phyloP scores from a whole-genome alignment of 306 rosid species.

The Coriaria nepalensis region DNA sequence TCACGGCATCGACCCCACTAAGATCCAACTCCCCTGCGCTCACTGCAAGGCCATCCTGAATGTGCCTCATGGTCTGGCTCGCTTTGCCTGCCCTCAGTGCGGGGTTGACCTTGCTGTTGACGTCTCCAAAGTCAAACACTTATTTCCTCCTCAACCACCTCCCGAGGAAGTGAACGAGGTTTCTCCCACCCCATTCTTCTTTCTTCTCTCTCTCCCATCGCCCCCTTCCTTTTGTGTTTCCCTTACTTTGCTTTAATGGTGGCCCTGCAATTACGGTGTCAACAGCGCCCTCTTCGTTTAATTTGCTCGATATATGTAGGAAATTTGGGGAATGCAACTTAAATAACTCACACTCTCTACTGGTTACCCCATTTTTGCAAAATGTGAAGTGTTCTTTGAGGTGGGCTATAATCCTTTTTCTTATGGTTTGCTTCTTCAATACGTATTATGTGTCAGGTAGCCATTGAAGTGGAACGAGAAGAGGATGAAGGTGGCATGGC shows the following conservation, averaged over 20 bases:
- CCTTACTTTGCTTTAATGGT: neutral
- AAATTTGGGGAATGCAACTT: no score
- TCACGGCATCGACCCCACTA: slow-evolving; percentile 88
- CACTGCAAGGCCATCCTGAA: slow-evolving; percentile 83
- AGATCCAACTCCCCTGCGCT: slow-evolving; percentile 96
- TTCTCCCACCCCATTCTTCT: no score
- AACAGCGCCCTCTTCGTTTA: no score
- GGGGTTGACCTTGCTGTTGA: slow-evolving; percentile 80
- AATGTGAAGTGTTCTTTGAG: no score
- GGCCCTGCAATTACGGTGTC: no score
- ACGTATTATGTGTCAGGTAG: slow-evolving; percentile 42
- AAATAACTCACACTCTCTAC: no score
- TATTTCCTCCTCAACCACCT: slow-evolving; percentile 17
- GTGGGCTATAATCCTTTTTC: neutral
- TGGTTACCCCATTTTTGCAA: no score
- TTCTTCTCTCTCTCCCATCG: neutral
- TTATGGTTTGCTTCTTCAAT: slow-evolving; percentile 1
- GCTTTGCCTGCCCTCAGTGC: slow-evolving; percentile 86
- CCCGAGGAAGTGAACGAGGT: slow-evolving; percentile 55
- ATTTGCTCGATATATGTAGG: no score
- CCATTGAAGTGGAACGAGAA: slow-evolving; percentile 94
- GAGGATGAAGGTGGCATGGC: slow-evolving; percentile 93
- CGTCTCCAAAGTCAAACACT: slow-evolving; percentile 33
- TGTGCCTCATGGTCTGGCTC: slow-evolving; percentile 78
- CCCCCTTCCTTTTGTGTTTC: neutral